These are phyloP conservation scores for Polytolypa hystricis DNA, from an alignment of 2,329 filamentous ascomycete genomes.

Conservation along the genomic window DNA sequence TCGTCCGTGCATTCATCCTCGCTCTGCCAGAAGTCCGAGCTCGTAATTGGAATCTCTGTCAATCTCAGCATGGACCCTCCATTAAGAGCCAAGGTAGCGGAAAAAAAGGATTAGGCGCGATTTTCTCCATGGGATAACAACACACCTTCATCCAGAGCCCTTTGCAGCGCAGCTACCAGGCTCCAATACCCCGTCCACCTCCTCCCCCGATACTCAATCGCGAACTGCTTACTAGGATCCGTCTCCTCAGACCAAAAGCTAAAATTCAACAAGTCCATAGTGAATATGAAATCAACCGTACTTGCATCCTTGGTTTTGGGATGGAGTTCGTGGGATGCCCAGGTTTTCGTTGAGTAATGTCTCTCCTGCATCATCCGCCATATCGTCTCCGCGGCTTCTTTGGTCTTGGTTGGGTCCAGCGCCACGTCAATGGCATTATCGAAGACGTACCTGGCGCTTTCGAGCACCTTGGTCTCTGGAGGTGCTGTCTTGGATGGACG, in stretches of 20 bases:
- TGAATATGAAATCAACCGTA: slow-evolving; percentile 87
- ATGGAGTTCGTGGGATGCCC: slow-evolving; percentile 82
- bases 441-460: slow-evolving; percentile 74
- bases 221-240: slow-evolving; percentile 59
- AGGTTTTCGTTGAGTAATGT: slow-evolving; percentile 70
- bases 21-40: slow-evolving; percentile 73
- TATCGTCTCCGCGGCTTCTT: slow-evolving; percentile 69
- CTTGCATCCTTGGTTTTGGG: slow-evolving; percentile 69
- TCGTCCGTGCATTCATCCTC: slow-evolving; percentile 66
- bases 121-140: no score
- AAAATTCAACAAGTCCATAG: slow-evolving; percentile 94
- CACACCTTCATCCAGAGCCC: slow-evolving; percentile 75
- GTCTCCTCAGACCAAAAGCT: slow-evolving; percentile 78
- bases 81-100: not conserved
- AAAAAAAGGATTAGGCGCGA: no score
- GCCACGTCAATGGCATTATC: slow-evolving; percentile 90
- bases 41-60: slow-evolving; percentile 75
- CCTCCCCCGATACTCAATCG: slow-evolving; percentile 68
- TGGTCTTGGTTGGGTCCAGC: slow-evolving; percentile 70
- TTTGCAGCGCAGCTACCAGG: slow-evolving; percentile 72
- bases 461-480: slow-evolving; percentile 68
- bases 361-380: slow-evolving; percentile 73
- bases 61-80: slow-evolving; percentile 8
- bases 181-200: slow-evolving; percentile 95
- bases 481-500: slow-evolving; percentile 42